phyloP scores from a whole-genome alignment of 305 asterid species.

The Andrographis paniculata region DNA sequence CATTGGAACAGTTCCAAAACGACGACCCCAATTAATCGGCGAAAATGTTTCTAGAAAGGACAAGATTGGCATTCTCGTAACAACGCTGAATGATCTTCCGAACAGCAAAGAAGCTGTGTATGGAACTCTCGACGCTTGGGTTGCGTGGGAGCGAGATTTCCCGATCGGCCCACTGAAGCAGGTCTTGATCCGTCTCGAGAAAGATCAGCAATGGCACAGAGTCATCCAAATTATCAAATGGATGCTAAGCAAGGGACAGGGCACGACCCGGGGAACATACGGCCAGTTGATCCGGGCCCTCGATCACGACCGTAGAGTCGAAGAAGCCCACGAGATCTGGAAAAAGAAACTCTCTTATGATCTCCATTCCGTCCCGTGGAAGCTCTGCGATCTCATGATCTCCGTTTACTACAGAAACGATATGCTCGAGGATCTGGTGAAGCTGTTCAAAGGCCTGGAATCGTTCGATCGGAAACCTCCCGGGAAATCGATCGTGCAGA shows the following conservation, averaged over 20 bases:
- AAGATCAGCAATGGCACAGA: constrained; percentile 80
- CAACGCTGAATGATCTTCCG: constrained; percentile 43
- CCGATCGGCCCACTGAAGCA: constrained; percentile 69
- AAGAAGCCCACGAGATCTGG: constrained; percentile 78
- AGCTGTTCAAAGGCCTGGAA: constrained; percentile 73
- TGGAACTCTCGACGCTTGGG: constrained; percentile 86
- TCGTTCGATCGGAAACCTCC: constrained; percentile 75
- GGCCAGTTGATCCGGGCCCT: constrained; percentile 76
- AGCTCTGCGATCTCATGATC: constrained; percentile 63
- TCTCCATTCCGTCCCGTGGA: constrained; percentile 79
- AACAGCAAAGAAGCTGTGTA: constrained; percentile 61
- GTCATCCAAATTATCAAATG: constrained; percentile 83
- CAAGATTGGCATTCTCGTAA: constrained; percentile 48
- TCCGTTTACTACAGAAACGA: constrained; percentile 63
- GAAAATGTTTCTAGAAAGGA: constrained; percentile 62
- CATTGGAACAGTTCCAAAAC: constrained; percentile 12
- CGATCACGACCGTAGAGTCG: constrained; percentile 70
- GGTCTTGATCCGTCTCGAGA: constrained; percentile 62
- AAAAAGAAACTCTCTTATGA: constrained; percentile 57
- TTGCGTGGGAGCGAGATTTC: constrained; percentile 78
- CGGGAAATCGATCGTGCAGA: constrained; percentile 61
- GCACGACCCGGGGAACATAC: constrained; percentile 69
- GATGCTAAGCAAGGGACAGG: constrained; percentile 97
- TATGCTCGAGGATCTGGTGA: constrained; percentile 65
- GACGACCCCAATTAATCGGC: constrained; percentile 37